phyloP scores from a whole-genome alignment of 2,329 filamentous ascomycete genomes.

The Dissoconium aciculare region DNA sequence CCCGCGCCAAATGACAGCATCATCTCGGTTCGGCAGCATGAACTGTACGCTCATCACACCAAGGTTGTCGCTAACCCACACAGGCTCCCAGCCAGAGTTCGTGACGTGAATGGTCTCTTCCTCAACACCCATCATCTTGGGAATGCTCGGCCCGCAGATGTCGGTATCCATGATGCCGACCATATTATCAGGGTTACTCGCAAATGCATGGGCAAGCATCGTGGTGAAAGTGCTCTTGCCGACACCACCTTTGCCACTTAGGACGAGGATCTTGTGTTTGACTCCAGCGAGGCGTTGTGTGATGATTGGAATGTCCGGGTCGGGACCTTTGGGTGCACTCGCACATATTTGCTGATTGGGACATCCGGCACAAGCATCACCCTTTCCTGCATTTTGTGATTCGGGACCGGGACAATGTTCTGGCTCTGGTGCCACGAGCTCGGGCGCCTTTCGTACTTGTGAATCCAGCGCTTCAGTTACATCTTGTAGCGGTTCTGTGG shows the following conservation, averaged over 20 bases:
- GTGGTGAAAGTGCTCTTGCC: conserved; percentile 91
- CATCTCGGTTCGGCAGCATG: conserved; percentile 85
- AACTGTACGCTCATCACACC: conserved; percentile 97
- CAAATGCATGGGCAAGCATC: conserved; percentile 78
- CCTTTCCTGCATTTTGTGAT: conserved; percentile 49
- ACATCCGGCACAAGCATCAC: conserved; percentile 81
- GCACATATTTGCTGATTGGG: conserved; percentile 95
- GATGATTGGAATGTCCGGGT: conserved; percentile 84
- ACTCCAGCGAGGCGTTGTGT: conserved; percentile 67
- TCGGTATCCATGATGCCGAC: conserved; percentile 98
- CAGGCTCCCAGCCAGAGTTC: conserved; percentile 78
- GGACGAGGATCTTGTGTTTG: conserved; percentile 79
- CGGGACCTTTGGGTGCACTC: conserved; percentile 82
- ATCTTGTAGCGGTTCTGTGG: conserved; percentile 47
- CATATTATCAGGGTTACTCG: conserved; percentile 58
- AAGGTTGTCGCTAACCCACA: conserved; percentile 89
- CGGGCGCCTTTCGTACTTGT: conserved; percentile 58
- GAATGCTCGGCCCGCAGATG: conserved; percentile 89
- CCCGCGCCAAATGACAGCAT: conserved; percentile 93
- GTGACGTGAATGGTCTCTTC: conserved; percentile 85
- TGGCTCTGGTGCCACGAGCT: conserved; percentile 62
- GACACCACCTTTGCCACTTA: conserved; percentile 91
- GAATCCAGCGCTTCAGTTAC: conserved; percentile 51
- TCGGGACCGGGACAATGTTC: conserved; percentile 90
- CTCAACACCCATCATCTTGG: conserved; percentile 98